Conservation (phyloP, 176 grass and related monocot species). For the Hyparrhenia diplandra region DNA sequence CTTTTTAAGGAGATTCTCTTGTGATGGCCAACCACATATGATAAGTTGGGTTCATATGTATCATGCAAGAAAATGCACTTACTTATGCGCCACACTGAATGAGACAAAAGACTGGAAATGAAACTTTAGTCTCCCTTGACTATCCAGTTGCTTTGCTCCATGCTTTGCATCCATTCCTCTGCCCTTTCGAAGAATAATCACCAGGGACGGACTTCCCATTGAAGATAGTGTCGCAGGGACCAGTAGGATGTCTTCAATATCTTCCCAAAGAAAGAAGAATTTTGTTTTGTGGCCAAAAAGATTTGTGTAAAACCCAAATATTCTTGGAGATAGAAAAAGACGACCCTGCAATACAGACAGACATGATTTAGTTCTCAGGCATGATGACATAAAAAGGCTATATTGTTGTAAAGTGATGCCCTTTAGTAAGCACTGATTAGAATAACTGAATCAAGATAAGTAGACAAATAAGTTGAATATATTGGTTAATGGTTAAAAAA, state of each 20-base stretch:
- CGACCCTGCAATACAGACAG: slow-evolving; percentile 64
- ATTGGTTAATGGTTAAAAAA: neutral
- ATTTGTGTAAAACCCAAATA: slow-evolving; percentile 90
- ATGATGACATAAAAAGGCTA: neutral
- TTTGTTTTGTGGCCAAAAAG: slow-evolving; percentile 97
- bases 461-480: neutral
- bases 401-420: neutral
- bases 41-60: neutral
- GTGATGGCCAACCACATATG: neutral
- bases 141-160: slow-evolving; percentile 78
- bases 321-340: slow-evolving; percentile 93
- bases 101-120: slow-evolving; percentile 97
- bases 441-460: neutral
- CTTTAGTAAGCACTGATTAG: neutral
- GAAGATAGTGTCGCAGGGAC: slow-evolving; percentile 59
- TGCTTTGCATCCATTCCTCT: slow-evolving; percentile 81
- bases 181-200: slow-evolving; percentile 76
- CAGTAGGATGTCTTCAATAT: slow-evolving; percentile 89
- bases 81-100: slow-evolving; percentile 75
- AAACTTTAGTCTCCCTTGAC: slow-evolving; percentile 76
- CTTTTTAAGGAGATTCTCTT: neutral
- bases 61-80: slow-evolving; percentile 30
- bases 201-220: slow-evolving; percentile 78
- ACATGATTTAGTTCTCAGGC: neutral
- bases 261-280: slow-evolving; percentile 99